A percentile compares a stretch with the other conserved stretches of the same genome.
Evolutionary conservation across 257 asterid species (phyloP).

Genomic region (Solanum pennellii): DNA sequence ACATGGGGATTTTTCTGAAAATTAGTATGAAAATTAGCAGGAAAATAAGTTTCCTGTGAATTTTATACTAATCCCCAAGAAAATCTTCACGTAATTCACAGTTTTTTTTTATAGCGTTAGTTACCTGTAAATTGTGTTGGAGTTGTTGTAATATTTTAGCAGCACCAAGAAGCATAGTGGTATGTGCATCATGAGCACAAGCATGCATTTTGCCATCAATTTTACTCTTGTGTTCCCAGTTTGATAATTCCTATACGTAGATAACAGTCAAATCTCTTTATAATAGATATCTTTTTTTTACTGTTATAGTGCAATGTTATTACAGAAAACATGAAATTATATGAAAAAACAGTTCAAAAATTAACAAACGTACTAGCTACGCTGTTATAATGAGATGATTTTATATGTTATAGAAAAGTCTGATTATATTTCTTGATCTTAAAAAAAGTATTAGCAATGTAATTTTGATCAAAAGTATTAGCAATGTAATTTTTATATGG

Average conservation of each 20-base stretch:
- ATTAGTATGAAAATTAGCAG: no score
- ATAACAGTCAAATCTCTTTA: not conserved
- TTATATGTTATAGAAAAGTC: not conserved
- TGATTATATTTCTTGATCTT: not conserved
- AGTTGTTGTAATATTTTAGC: constrained; percentile 15
- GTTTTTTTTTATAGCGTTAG: no score
- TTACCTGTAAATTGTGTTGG: constrained; percentile 16
- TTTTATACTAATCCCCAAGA: no score
- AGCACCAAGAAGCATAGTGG: constrained; percentile 18
- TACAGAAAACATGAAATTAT: no score
- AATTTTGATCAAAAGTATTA: not conserved
- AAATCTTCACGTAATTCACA: no score
- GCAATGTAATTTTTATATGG: no score
- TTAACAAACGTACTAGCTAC: not conserved
- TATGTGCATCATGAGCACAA: constrained; percentile 23
- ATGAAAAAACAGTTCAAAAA: not conserved
- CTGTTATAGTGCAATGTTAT: no score
- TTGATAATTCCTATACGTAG: constrained; percentile 5
- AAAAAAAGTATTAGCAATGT: not conserved
- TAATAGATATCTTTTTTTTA: no score
- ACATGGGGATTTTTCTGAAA: no score
- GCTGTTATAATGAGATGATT: not conserved
- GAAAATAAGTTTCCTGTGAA: no score
- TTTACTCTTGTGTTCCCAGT: constrained; percentile 16
- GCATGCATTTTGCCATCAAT: constrained; percentile 25